Conservation (phyloP, 148 eudicot genomes). For the Persicaria maculosa region DNA sequence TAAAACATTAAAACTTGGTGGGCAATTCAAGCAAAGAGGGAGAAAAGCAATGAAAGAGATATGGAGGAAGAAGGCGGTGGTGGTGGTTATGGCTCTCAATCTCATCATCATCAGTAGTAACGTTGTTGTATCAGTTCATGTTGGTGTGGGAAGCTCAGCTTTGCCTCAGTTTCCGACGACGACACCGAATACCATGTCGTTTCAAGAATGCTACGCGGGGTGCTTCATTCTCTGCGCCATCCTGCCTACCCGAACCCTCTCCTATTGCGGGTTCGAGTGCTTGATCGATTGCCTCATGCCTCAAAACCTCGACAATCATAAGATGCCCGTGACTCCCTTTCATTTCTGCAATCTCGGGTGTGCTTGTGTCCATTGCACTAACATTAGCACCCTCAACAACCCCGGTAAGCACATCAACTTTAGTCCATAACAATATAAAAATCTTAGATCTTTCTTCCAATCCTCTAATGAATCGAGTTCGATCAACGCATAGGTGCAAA, state of each 20-base stretch:
- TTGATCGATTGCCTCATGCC: conserved; percentile 7
- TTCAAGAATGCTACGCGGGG: conserved; percentile 7
- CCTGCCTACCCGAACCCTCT: conserved; percentile 6
- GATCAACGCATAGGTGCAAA: neutral
- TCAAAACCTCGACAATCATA: neutral
- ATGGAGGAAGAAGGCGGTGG: neutral
- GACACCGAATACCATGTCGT: conserved; percentile 6
- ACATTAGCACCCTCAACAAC: conserved; percentile 2
- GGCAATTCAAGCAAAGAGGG: neutral
- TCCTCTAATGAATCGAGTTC: neutral
- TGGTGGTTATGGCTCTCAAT: neutral
- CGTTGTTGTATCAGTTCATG: no score
- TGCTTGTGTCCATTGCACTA: neutral
- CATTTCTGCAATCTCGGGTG: conserved; percentile 1
- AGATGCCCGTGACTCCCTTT: neutral
- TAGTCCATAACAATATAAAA: no score
- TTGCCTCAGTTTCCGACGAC: neutral
- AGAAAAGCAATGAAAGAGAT: neutral
- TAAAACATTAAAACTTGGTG: neutral
- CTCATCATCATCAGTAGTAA: neutral
- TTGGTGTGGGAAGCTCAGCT: neutral
- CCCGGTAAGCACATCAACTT: neutral
- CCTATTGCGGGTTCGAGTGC: conserved; percentile 6
- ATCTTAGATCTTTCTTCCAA: no score
- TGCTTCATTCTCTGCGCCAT: conserved; percentile 12